Evolutionary conservation across 805 yeast species (phyloP), one percentile per base, ranked within the genome.

Genomic region (Candida chilensis): DNA sequence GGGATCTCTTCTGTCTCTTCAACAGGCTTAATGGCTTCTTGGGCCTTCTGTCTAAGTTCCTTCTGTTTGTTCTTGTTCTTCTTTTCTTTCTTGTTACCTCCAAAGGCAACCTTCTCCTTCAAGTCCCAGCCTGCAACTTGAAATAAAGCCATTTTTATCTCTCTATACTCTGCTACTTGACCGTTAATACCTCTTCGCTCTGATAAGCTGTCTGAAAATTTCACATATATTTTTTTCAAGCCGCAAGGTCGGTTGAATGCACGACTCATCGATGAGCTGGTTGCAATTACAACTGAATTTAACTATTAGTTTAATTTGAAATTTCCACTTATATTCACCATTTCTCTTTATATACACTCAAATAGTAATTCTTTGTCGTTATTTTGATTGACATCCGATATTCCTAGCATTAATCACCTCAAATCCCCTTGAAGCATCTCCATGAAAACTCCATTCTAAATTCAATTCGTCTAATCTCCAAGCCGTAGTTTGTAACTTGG

Each of bases 71-170:
- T 42, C 28, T 39, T 35, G 32, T 39, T 40, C 38, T 47, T 53
- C 33, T 40, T 44, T 28, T 41, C 41, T 36, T 44, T 52, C 33
- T 41, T 50, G 32, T 45, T 39, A 2, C 64, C 63, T 17, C 69
- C 75, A 25, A 58, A 48, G 2, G 67, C 74, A 10, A 81, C 73
- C 27, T 68, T 62, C 34, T 61, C 56, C 39, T 74, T 71, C 31
- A 85, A 48, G 39, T 78, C 67, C 95, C 95, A 85, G 12, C 94
- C 95, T 31, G 76, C 84, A 14, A 81, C 87, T 48, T 78, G 69
- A 47, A 85, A 85, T 37, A 85, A 62, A 19, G 83, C 70, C 88
- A 79, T 79, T 16, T 32, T 46, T n/a, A 15, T 14, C 9, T 20
- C 16, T 12, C n/a, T 17, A 27, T 28, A 9, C 17, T 16, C 24